These are phyloP conservation scores for Zea mays DNA, from an alignment of 176 grass and related monocot genomes.

Conservation along the genomic window Zm-B73-REFERENCE-NAM-5.0 NC_050101.1:114540501-114541000, in stretches of 20 bases:
- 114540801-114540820: neutral
- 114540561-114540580: slow-evolving; percentile 6
- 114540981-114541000: neutral
- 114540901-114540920: neutral
- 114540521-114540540: slow-evolving; percentile 90
- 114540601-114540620: neutral
- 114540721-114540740: slow-evolving; percentile 51
- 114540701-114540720: slow-evolving; percentile 80
- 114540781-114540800: slow-evolving; percentile 62
- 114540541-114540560: slow-evolving; percentile 80
- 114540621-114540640: neutral
- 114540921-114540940: neutral
- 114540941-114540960: neutral
- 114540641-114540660: neutral
- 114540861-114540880: no score
- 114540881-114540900: neutral
- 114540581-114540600: neutral
- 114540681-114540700: neutral
- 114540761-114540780: slow-evolving; percentile 76
- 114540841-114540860: neutral
- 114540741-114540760: slow-evolving; percentile 85
- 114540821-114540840: neutral
- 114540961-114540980: neutral
- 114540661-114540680: neutral
- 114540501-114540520: slow-evolving; percentile 82